Evolutionary conservation across 352 stramenopile species (phyloP).

Genomic region (Phytophthora kernoviae): DNA sequence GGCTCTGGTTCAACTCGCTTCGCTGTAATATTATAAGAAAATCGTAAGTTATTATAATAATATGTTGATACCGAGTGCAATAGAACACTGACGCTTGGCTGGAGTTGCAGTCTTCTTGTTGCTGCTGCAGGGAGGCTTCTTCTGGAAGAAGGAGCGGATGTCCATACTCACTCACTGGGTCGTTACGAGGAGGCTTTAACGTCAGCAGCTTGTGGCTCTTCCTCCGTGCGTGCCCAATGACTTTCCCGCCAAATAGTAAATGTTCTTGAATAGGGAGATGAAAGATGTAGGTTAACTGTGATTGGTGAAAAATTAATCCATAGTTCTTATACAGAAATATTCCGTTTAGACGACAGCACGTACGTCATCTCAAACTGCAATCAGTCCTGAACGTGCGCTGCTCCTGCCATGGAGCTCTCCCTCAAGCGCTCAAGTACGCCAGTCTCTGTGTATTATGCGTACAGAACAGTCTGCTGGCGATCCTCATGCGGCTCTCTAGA

Average conservation of each 20-base stretch:
- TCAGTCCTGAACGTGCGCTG: no score
- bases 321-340: slow-evolving; percentile 9
- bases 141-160: slow-evolving; percentile 86
- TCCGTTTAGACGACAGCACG: no score
- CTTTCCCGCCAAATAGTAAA: slow-evolving; percentile 35
- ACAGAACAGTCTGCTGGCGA: slow-evolving; percentile 77
- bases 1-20: slow-evolving; percentile 37
- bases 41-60: slow-evolving; percentile 8
- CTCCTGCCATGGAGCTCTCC: slow-evolving; percentile 41
- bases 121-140: slow-evolving; percentile 38
- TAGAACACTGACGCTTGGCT: slow-evolving; percentile 29
- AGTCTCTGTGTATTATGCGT: slow-evolving; percentile 82
- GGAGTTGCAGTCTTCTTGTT: slow-evolving; percentile 32
- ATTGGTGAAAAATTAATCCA: no score
- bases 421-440: slow-evolving; percentile 71
- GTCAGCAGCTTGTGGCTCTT: slow-evolving; percentile 18
- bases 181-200: slow-evolving; percentile 6
- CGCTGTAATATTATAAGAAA: slow-evolving; percentile 9
- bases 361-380: no score
- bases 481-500: slow-evolving; percentile 84
- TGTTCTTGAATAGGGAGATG: slow-evolving; percentile 25
- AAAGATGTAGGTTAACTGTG: no score
- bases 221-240: slow-evolving; percentile 1
- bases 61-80: no score
- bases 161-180: slow-evolving; percentile 50